Evolutionary conservation across 1,284 basidiomycete genomes (phyloP), one percentile per base, ranked within the genome.

Genomic region (Caloboletus firmus): DNA sequence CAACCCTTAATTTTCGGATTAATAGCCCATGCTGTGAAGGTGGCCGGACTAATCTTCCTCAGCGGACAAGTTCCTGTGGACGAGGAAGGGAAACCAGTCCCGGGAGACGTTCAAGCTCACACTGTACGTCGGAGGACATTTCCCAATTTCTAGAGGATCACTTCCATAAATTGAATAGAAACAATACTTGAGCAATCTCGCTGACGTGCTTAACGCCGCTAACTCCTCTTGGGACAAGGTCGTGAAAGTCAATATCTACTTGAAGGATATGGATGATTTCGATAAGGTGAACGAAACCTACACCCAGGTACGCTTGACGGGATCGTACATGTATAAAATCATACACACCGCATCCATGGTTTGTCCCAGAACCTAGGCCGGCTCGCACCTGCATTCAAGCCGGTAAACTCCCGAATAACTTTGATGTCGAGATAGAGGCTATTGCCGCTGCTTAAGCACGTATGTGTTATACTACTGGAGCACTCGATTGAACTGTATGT

Each of bases 341-440:
- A 52, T 10, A 59, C 47, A 24, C 49, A 39, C 40, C 26, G 35
- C 43, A 22, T 36, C 41, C 37, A 9, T 49, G 81, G 77, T 59
- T 82, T 24, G 65, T 83, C 24, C 81, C 81, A 0, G 74, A 64
- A 35, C 81, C 81, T n/a, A 91, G 92, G 74, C 91, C 90, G 15
- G 84, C 90, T 4, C 77, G 90, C 58, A 89, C 87, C 9, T 91
- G 87, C 67, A 87, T 91, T 61, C 87, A 89, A 75, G 90, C 89
- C 20, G 87, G 83, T 10, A 83, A 83, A 61, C 77, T 93, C 34
- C 90, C 89, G 10, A 79, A 80, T 63, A 88, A 90, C 62, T 89
- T 91, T 7, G 79, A 88, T 56, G 79, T 91, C 46, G 91, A 93
- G 74, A 84, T 92, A 56, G 89, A 91, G 74, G 85, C 81, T 48